Evolutionary conservation across 2,329 filamentous ascomycete genomes (phyloP).

Genomic region (Orbilia javanica): DNA sequence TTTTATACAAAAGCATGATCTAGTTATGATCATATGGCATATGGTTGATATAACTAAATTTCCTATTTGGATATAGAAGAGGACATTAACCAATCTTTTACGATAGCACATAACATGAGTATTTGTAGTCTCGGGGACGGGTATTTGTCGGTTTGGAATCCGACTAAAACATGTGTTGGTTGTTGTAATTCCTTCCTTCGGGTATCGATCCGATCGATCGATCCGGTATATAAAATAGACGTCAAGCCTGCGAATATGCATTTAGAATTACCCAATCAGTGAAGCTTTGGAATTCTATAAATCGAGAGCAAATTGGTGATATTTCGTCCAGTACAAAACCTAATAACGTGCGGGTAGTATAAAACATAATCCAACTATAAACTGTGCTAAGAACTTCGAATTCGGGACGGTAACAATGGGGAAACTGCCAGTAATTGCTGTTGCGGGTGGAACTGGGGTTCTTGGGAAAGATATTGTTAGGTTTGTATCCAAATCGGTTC

Average conservation of each 20-base stretch:
- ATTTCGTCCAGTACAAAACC: neutral
- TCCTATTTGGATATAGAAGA: too few species aligned
- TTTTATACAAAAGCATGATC: too few species aligned
- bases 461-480: conserved; percentile 45
- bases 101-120: too few species aligned
- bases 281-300: neutral
- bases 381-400: neutral
- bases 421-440: conserved; percentile 37
- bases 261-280: neutral
- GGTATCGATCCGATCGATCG: neutral
- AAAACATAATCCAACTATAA: too few species aligned
- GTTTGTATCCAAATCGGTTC: conserved; percentile 25
- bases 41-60: too few species aligned
- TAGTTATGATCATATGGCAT: too few species aligned
- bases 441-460: conserved; percentile 48
- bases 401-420: neutral
- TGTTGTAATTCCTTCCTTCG: conserved; percentile 4
- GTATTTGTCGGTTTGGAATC: too few species aligned
- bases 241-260: too few species aligned
- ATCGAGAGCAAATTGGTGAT: neutral
- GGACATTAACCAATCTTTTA: too few species aligned
- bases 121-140: too few species aligned
- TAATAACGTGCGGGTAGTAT: too few species aligned
- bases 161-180: conserved; percentile 22
- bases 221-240: too few species aligned